Evolutionary conservation across 2,329 filamentous ascomycete species (phyloP).

Genomic region (Myriosclerotinia curreyana): DNA sequence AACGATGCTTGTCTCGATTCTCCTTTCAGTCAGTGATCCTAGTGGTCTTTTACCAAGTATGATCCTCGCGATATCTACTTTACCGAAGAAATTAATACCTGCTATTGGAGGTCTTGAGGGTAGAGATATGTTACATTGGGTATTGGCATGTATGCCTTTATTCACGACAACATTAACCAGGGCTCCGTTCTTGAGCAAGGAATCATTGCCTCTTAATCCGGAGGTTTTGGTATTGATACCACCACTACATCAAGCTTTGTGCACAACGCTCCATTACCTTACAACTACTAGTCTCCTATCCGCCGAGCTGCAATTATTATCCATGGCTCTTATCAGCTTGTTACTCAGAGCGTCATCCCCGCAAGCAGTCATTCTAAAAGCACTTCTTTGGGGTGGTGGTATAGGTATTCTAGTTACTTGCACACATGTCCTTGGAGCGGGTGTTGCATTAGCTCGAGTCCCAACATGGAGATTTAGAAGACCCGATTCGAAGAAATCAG

Average conservation of each 20-base stretch:
- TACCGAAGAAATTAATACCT: constrained; percentile 72
- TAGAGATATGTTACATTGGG: constrained; percentile 73
- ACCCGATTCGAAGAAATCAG: constrained; percentile 33
- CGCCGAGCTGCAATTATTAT: constrained; percentile 84
- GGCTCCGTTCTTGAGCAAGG: not conserved
- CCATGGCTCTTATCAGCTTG: constrained; percentile 77
- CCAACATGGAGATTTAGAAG: constrained; percentile 86
- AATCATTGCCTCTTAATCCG: constrained; percentile 21
- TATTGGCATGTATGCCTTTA: constrained; percentile 68
- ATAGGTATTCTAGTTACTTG: constrained; percentile 71
- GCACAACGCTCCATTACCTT: constrained; percentile 70
- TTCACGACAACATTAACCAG: constrained; percentile 21
- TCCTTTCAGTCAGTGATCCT: constrained; percentile 62
- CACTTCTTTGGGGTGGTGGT: constrained; percentile 81
- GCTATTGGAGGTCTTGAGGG: constrained; percentile 52
- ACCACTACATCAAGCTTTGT: constrained; percentile 76
- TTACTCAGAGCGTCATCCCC: constrained; percentile 74
- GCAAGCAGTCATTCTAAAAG: constrained; percentile 80
- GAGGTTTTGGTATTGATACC: constrained; percentile 59
- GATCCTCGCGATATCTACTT: constrained; percentile 72
- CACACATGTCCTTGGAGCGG: constrained; percentile 73
- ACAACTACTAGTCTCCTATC: constrained; percentile 85
- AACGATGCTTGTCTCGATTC: constrained; percentile 72
- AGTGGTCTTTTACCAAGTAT: constrained; percentile 72
- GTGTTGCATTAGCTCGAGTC: constrained; percentile 79